Base-by-base conservation (phyloP, 192 early-diverging fungal genomes). In the Rhizophagus sp. region DNA sequence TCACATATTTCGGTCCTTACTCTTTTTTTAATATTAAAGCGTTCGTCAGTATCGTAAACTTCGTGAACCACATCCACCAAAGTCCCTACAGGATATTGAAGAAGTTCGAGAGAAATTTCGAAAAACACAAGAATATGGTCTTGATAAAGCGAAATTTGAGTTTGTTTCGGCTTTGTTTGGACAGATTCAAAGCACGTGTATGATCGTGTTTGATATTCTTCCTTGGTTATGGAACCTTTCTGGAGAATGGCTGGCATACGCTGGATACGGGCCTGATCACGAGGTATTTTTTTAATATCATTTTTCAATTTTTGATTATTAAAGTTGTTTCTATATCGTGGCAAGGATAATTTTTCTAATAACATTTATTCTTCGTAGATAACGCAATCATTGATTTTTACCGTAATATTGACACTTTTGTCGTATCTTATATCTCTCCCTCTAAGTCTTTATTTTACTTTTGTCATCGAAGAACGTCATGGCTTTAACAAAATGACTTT, bases 401-500 rank as follows among this genome's bases (percentile, higher is more conserved):
- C 93, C 50, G 81, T 89, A 1, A 65, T 90, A 9, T 87, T 91
- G 39, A 85, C 88, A 17, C 44, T 91, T 1, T 74, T 92, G 12
- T 88, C 91, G 1, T 92, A 91, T 4, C 74, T 94, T 10, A 81
- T 96, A 8, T 88, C 87, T 17, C 81, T 97, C 66, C 97, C 97
- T 9, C 92, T 96, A 70, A 88, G 90, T 27, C 80, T 97, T 33
- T 99, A 97, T 83, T 89, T 88, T 67, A 97, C 94, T 0, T 99
- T 99, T 92, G 95, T 99, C 13, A 92, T 99, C 79, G 97, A 99
- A 87, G 90, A 94, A 82, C 85, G 89, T 34, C 96, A 97, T 83
- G 97, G 97, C 6, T 98, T 99, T 85, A 99, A 99, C 87, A 99
- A 99, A 82, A 91, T 93, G 83, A 97, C 97, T 10, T 65, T 93